Percentiles rank a stretch among this genome's conserved stretches.
Conservation (phyloP, 2,329 filamentous ascomycete genomes). For the Cercospora janseana region DNA sequence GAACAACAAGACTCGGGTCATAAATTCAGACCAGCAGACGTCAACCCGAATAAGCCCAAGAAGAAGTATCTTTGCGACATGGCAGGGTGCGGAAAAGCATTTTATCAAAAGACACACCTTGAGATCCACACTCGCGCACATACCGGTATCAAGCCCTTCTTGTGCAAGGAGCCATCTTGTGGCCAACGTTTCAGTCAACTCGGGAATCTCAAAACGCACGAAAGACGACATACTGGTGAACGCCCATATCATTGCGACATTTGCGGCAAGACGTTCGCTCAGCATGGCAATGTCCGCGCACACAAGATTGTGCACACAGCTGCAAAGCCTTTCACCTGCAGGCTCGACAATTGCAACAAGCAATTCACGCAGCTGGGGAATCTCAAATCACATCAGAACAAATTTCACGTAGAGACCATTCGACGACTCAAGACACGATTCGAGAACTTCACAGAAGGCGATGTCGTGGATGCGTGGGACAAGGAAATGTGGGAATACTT, state of each 20-base stretch:
- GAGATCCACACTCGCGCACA: constrained; percentile 87
- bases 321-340: constrained; percentile 76
- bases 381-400: constrained; percentile 94
- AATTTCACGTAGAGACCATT: constrained; percentile 78
- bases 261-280: constrained; percentile 80
- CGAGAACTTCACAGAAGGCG: constrained; percentile 59
- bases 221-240: constrained; percentile 82
- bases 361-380: constrained; percentile 88
- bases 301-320: constrained; percentile 79
- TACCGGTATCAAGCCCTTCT: constrained; percentile 86
- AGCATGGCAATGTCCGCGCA: constrained; percentile 79
- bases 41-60: constrained; percentile 39
- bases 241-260: constrained; percentile 76
- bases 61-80: constrained; percentile 74
- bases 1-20: constrained; percentile 14
- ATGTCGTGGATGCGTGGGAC: constrained; percentile 65
- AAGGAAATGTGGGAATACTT: constrained; percentile 83
- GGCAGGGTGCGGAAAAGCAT: constrained; percentile 73
- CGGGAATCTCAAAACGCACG: constrained; percentile 90
- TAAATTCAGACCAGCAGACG: constrained; percentile 4
- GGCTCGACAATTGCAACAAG: constrained; percentile 79
- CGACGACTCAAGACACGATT: constrained; percentile 69
- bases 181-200: constrained; percentile 81
- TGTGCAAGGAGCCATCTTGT: constrained; percentile 73
- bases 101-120: constrained; percentile 88